Evolutionary conservation across 805 yeast genomes (phyloP).

Genomic region (Cyberlindnera subsufficiens): DNA sequence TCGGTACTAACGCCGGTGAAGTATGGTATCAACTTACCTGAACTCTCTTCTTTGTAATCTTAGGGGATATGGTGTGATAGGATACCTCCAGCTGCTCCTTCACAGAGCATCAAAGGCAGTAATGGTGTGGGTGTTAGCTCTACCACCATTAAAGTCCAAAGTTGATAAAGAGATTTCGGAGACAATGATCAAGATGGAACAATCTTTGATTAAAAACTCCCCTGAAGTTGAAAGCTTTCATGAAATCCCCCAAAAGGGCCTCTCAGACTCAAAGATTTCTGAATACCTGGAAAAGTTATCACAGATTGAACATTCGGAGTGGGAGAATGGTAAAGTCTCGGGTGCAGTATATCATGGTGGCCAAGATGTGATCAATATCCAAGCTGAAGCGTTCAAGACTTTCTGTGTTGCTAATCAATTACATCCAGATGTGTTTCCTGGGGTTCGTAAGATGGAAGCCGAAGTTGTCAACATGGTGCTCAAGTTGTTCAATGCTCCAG

Average conservation of each 20-base stretch:
- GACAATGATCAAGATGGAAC: constrained; percentile 46
- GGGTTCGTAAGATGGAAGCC: constrained; percentile 92
- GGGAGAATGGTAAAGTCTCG: constrained; percentile 82
- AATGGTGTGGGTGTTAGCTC: constrained; percentile 29
- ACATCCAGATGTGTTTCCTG: constrained; percentile 97
- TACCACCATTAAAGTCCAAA: constrained; percentile 49
- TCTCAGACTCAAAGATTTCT: constrained; percentile 40
- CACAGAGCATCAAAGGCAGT: constrained; percentile 14
- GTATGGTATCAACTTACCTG: constrained; percentile 3
- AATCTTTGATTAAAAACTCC: constrained; percentile 51
- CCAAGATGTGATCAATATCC: constrained; percentile 63
- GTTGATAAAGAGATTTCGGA: constrained; percentile 56
- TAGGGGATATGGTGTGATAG: constrained; percentile 35
- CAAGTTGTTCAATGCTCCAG: constrained; percentile 75
- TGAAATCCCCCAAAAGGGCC: constrained; percentile 55
- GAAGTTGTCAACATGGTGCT: constrained; percentile 92
- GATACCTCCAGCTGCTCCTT: constrained; percentile 17
- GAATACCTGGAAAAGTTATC: constrained; percentile 45
- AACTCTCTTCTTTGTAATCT: constrained; percentile 11
- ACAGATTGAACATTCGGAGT: constrained; percentile 58
- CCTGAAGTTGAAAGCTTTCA: constrained; percentile 37
- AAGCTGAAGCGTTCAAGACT: constrained; percentile 67
- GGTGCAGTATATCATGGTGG: constrained; percentile 99
- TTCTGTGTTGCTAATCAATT: constrained; percentile 89
- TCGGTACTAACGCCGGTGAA: neutral